These are phyloP conservation scores for Trametes meyenii DNA, from an alignment of 768 basidiomycete genomes.

Conservation along the genomic window DNA sequence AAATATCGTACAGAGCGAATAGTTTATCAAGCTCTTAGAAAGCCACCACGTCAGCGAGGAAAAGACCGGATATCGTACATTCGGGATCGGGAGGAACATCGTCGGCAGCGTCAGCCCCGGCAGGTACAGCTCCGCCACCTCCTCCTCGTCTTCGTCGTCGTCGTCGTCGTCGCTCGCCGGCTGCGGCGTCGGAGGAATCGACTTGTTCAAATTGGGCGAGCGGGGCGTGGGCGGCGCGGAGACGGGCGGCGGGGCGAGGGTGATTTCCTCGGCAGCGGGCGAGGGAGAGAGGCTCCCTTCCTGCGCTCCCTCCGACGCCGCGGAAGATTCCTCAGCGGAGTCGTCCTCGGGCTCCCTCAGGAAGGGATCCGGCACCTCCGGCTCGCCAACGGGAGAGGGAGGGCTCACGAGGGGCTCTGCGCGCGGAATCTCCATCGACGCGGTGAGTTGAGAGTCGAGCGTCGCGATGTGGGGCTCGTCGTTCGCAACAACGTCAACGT, in stretches of 20 bases:
- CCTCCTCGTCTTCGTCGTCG: slow-evolving; percentile 51
- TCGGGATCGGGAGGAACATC: slow-evolving; percentile 89
- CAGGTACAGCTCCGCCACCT: slow-evolving; percentile 61
- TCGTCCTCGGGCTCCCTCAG: slow-evolving; percentile 58
- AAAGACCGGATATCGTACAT: slow-evolving; percentile 67
- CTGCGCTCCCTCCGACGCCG: slow-evolving; percentile 36
- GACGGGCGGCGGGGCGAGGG: slow-evolving; percentile 35
- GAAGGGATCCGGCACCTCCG: slow-evolving; percentile 62
- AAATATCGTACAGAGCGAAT: slow-evolving; percentile 41
- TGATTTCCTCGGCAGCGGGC: slow-evolving; percentile 48
- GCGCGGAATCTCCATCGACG: slow-evolving; percentile 8
- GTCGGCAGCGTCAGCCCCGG: slow-evolving; percentile 72
- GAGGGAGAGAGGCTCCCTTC: not conserved
- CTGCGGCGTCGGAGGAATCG: slow-evolving; percentile 52
- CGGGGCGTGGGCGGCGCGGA: slow-evolving; percentile 21
- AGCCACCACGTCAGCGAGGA: slow-evolving; percentile 66
- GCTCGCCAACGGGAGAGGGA: slow-evolving; percentile 41
- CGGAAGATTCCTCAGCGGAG: slow-evolving; percentile 35
- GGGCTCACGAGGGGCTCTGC: slow-evolving; percentile 10
- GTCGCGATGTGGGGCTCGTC: slow-evolving; percentile 13
- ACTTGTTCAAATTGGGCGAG: slow-evolving; percentile 53
- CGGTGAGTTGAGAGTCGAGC: slow-evolving; percentile 16
- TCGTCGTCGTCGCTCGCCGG: slow-evolving; percentile 31
- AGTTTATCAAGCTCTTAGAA: slow-evolving; percentile 41
- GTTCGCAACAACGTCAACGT: not conserved